Evolutionary conservation across 768 basidiomycete genomes (phyloP), one percentile per base, ranked within the genome.

Genomic region (Suillus subluteus): DNA sequence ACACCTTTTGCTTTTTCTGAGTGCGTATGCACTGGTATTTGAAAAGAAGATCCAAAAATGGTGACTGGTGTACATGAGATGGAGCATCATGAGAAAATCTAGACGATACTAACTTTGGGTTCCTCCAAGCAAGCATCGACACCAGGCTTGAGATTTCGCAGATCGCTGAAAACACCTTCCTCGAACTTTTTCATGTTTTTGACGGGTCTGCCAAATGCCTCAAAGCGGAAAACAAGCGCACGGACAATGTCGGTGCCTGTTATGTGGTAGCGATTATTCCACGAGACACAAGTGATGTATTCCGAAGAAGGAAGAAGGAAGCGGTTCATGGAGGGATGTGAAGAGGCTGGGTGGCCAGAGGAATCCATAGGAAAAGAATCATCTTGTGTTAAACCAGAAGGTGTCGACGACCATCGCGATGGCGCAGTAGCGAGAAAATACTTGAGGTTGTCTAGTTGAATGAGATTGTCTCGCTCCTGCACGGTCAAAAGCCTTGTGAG

Each of bases 1-100:
- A 98, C n/a, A 98, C 96, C 78, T 98, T 96, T 81, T 97, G 96
- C 81, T 98, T 98, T 85, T 98, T 98, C 77, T 98, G 96, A 1
- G 96, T 98, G 46, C 96, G 88, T 70, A 98, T 98, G 76, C 96
- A 97, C 75, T 96, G 95, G 72, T 93, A 96, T 78, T 96, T 96
- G 87, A 98, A 98, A 12, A 98, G 81, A 35, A 96, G 84, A 72
- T 98, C 96, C 21, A 98, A 83, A 80, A 98, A 96, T 0, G 92
- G 91, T 56, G 94, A 93, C 96, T 97, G 73, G 16, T 66, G 32
- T 13, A 30, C 43, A 68, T 64, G 66, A 75, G 72, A 64, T 21
- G 26, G 21, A 3, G 26, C 8, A 48, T 63, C 40, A 41, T 32
- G 6, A 18, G 18, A 61, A 12, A 13, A 43, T 21, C 40, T 63